A percentile compares a stretch with the other conserved stretches of the same genome.
phyloP scores from a whole-genome alignment of 768 basidiomycete species.

The Gloeostereum incarnatum region DNA sequence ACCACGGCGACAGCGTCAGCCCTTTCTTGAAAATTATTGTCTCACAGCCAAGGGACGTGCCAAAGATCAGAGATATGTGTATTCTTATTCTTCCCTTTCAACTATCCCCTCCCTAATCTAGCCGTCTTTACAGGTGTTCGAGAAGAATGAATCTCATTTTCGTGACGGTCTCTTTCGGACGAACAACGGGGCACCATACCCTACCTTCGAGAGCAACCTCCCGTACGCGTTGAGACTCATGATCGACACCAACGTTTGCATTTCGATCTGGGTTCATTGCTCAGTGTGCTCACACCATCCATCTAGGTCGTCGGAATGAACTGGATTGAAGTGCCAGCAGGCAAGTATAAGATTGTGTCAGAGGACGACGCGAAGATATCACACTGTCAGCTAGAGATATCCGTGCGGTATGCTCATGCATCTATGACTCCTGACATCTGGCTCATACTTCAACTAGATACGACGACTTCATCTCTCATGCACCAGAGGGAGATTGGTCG shows the following conservation, averaged over 20 bases:
- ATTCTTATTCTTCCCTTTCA: constrained; percentile 1
- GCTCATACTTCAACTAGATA: constrained; percentile 38
- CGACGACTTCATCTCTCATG: constrained; percentile 80
- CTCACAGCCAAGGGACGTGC: constrained; percentile 62
- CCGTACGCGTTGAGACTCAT: constrained; percentile 89
- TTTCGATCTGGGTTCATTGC: background rate
- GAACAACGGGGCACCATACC: constrained; percentile 29
- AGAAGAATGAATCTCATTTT: constrained; percentile 65
- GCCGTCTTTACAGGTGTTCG: constrained; percentile 48
- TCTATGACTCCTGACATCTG: constrained; percentile 1
- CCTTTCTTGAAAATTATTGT: constrained; percentile 84
- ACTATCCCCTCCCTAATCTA: constrained; percentile 7
- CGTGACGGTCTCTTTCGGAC: constrained; percentile 45
- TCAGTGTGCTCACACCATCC: constrained; percentile 1
- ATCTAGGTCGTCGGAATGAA: constrained; percentile 94
- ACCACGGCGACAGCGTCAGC: constrained; percentile 68
- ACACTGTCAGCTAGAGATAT: constrained; percentile 84
- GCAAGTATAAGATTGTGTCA: constrained; percentile 59
- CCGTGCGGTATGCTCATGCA: constrained; percentile 44
- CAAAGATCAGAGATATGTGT: constrained; percentile 87
- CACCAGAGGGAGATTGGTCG: constrained; percentile 89
- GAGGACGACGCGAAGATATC: constrained; percentile 50
- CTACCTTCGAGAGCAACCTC: constrained; percentile 94
- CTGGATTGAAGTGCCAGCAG: constrained; percentile 90
- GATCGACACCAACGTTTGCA: constrained; percentile 86